Evolutionary conservation across 768 basidiomycete genomes (phyloP).

Genomic region (Aureoboletus auriporus): DNA sequence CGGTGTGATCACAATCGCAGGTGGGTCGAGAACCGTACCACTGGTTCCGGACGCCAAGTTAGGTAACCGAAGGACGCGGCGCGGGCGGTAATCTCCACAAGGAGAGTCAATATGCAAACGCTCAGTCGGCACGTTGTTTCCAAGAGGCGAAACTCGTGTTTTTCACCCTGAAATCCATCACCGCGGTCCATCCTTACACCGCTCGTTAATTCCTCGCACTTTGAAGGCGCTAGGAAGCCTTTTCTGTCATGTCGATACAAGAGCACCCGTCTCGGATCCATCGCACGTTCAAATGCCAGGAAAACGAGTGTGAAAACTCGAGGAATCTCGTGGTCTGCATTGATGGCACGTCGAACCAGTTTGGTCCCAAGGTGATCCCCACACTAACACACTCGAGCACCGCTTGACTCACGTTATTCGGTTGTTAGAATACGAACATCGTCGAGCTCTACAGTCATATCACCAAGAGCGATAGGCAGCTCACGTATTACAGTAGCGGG

Average conservation of each 20-base stretch:
- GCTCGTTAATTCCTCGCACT: no score
- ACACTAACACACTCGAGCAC: neutral
- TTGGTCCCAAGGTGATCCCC: constrained; percentile 28
- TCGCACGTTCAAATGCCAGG: constrained; percentile 3
- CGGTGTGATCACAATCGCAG: no score
- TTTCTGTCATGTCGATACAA: constrained; percentile 4
- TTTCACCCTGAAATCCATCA: no score
- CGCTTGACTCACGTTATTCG: neutral
- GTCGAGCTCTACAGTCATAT: constrained; percentile 37
- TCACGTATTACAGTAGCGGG: constrained; percentile 40
- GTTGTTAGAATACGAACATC: constrained; percentile 38
- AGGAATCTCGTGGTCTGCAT: constrained; percentile 32
- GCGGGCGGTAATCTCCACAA: no score
- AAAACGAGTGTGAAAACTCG: neutral
- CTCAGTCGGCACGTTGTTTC: no score
- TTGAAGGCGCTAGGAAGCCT: no score
- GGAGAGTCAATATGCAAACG: no score
- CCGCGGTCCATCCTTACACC: no score
- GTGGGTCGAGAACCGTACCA: no score
- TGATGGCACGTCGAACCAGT: constrained; percentile 40
- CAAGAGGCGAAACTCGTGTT: no score
- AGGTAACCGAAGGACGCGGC: no score
- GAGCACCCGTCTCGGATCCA: neutral
- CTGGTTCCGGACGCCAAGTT: no score
- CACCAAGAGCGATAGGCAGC: constrained; percentile 30